A percentile compares a stretch with the other conserved stretches of the same genome.
Evolutionary conservation across 169 alveolate genomes (phyloP).

Genomic region (Cryptosporidium meleagridis): DNA sequence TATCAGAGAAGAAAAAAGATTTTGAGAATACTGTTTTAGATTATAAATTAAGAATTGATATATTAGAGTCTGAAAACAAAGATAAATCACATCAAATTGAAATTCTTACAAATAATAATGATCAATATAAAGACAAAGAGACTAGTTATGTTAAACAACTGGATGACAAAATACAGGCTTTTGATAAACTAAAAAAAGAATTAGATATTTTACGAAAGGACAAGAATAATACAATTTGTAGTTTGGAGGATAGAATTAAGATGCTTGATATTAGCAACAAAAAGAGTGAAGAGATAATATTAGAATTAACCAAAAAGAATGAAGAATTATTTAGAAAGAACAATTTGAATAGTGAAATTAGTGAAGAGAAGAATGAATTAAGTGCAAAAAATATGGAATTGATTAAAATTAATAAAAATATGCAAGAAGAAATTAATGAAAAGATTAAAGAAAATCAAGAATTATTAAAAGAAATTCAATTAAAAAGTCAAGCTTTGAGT

Average conservation of each 20-base stretch:
- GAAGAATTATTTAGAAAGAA: constrained; percentile 21
- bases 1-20: neutral
- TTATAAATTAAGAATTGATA: neutral
- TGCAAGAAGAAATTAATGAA: neutral
- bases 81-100: neutral
- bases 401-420: neutral
- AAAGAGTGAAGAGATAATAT: constrained; percentile 33
- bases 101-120: neutral
- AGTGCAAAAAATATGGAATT: neutral
- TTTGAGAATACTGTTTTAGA: neutral
- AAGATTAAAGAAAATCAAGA: constrained; percentile 21
- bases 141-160: constrained; percentile 11
- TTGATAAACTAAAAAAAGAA: constrained; percentile 30
- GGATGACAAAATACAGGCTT: constrained; percentile 6
- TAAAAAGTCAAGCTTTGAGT: neutral
- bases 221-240: neutral
- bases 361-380: neutral
- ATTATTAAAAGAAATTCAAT: neutral
- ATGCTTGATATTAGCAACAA: constrained; percentile 51
- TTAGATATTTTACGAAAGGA: constrained; percentile 20
- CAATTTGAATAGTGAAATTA: neutral
- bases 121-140: neutral
- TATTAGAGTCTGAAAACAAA: constrained; percentile 11
- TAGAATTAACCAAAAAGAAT: constrained; percentile 30
- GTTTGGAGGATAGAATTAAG: constrained; percentile 65